Evolutionary conservation across 352 stramenopile genomes (phyloP).

Genomic region (Phytophthora megakarya): DNA sequence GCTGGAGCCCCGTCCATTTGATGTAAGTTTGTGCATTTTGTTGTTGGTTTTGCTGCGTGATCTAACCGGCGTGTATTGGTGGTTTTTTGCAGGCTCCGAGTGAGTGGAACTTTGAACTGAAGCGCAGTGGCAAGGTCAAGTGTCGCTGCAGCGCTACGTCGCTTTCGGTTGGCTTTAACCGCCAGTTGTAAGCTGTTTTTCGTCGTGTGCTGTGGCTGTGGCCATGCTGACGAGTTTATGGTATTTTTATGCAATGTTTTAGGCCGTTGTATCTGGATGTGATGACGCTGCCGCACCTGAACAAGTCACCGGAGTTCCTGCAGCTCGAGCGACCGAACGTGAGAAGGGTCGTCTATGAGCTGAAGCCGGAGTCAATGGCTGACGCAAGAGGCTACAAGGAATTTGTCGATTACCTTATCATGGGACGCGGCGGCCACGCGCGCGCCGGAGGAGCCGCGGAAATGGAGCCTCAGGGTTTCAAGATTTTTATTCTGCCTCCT

Average conservation of each 20-base stretch:
- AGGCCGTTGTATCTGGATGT: slow-evolving; percentile 73
- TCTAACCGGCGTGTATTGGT: slow-evolving; percentile 4
- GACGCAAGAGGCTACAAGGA: slow-evolving; percentile 66
- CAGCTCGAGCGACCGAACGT: slow-evolving; percentile 60
- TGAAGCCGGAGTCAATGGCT: slow-evolving; percentile 57
- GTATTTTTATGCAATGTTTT: slow-evolving; percentile 9
- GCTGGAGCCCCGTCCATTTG: slow-evolving; percentile 36
- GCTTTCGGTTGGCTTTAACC: slow-evolving; percentile 31
- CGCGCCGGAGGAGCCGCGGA: slow-evolving; percentile 61
- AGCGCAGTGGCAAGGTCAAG: slow-evolving; percentile 41
- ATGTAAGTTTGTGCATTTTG: slow-evolving; percentile 26
- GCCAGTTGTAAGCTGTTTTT: slow-evolving; percentile 33
- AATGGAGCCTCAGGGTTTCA: slow-evolving; percentile 70
- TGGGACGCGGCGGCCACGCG: slow-evolving; percentile 47
- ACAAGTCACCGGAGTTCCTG: slow-evolving; percentile 67
- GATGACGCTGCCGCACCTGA: slow-evolving; percentile 61
- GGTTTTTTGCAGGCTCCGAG: slow-evolving; percentile 29
- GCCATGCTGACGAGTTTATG: too few relatives aligned
- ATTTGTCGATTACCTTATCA: slow-evolving; percentile 67
- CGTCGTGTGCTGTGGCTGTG: too few relatives aligned
- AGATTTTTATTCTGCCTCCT: slow-evolving; percentile 79
- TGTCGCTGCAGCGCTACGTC: slow-evolving; percentile 42
- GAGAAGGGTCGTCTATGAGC: slow-evolving; percentile 66
- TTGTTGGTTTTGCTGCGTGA: slow-evolving; percentile 1
- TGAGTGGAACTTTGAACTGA: slow-evolving; percentile 47